Base-by-base conservation (phyloP, 75 land plant species). In the Picea glauca region DNA sequence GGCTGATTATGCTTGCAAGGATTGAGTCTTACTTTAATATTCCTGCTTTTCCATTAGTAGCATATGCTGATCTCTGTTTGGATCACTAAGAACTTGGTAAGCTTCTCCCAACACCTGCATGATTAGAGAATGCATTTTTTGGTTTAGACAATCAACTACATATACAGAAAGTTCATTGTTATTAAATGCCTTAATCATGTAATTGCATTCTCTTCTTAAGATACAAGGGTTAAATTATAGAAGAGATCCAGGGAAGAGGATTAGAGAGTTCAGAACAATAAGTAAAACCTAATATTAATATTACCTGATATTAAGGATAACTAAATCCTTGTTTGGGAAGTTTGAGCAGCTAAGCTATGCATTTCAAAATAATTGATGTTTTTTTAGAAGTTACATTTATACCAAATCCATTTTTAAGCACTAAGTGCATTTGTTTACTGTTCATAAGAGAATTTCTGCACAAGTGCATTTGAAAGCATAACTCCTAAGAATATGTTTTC, bases 31-130 rank as follows among this genome's bases (percentile, higher is more conserved):
- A 93, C 93, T 82, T 87, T 58, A 89, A 88, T 61, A 93, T 81
- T 58, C 86, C 83, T 40, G 85, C 76, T 76, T 84, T 91, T 70
- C 94, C 94, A 78, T 83, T 58, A 23, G 76, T 80, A 81, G 91
- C 94, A 83, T 93, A 93, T 31, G 89, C 91, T 31, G 82, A 79
- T 64, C 87, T 77, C 76, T 88, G 93, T 56, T 26, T 72, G 91
- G 91, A 83, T 93, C 94, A 82, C 94, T 91, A 23, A 93, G 80
- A 21, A 90, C 89, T 76, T 93, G 94, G 78, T 93, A 93, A 81
- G 94, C 94, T 80, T 93, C 93, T 18, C 94, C 94, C 50, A 93
- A 63, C 40, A 80, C 85, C 92, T 92, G 79, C 77, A 60, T 76
- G 62, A 15, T 26, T 15, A 76, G 31, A 23, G 9, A 21, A 72